Conservation (phyloP, 305 asterid genomes). For the Petunia hybrid region DNA sequence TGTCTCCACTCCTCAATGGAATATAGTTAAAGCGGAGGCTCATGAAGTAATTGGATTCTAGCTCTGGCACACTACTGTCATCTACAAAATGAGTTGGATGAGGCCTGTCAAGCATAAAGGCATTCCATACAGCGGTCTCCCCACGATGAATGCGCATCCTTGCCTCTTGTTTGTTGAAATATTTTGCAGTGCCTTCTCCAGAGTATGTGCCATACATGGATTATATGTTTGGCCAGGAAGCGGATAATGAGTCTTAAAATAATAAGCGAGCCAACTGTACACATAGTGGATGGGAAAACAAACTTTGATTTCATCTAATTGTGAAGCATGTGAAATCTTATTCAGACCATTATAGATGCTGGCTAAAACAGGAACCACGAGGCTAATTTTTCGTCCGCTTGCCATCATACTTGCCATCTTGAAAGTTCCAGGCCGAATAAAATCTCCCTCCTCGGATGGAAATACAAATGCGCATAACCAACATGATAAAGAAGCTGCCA, state of each 20-base stretch:
- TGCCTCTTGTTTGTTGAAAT: not conserved
- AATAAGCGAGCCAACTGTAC: not conserved
- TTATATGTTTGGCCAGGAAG: not conserved
- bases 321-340: not conserved
- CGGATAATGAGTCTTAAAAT: not conserved
- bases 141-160: not conserved
- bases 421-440: not conserved
- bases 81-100: not conserved
- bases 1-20: not conserved
- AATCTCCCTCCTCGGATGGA: not conserved
- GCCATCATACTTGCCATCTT: not conserved
- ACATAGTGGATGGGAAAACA: not conserved
- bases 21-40: not conserved
- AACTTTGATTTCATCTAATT: not conserved
- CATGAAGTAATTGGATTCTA: not conserved
- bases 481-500: not conserved
- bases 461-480: not conserved
- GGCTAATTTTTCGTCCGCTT: not conserved
- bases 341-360: not conserved
- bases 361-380: not conserved
- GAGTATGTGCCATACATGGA: not conserved
- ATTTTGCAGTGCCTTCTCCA: not conserved
- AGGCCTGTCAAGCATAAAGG: too few species aligned
- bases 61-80: not conserved
- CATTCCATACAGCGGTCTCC: not conserved